Base-by-base conservation (phyloP, 805 yeast genomes). In the Myxozyma neotropica region DNA sequence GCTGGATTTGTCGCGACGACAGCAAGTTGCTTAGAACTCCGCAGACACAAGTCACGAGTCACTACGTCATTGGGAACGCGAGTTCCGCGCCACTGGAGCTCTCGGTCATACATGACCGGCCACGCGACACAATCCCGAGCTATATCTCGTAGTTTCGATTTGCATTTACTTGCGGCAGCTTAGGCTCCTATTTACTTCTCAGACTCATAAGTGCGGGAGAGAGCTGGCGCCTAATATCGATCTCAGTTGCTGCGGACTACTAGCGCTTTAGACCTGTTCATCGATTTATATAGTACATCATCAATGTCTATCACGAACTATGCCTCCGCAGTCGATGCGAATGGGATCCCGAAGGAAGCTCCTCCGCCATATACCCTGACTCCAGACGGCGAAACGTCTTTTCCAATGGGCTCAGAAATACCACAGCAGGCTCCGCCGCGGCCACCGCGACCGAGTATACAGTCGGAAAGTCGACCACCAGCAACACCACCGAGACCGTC, bases 341-440 rank as follows among this genome's bases (percentile, higher is more conserved):
- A 44, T 21, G 46, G 50, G 4, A 27, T 38, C 15, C 52, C 52
- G 3, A 5, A 7, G 10, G 57, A 53, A 6, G 39, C 50, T 17
- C 57, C 57, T 13, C 57, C 57, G 29, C 57, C 57, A n/a, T 53
- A 53, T 36, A 29, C 57, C 4, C 21, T 23, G 6, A 31, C 15
- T 12, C 46, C 52, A 24, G 57, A 53, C 45, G 48, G 48, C 40
- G 26, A 31, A 21, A 53, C 47, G 7, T 53, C 57, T 15, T 53
- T 53, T 33, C 38, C 51, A 23, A 27, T 45, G 13, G 44, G n/a
- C n/a, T 4, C 23, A 2, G 17, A n/a, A 12, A 8, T 39, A 6
- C 35, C 23, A 13, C 36, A 39, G 27, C 44, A 42, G 12, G 27
- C 49, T 10, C 40, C 43, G 2, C 54, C 36, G 45, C 45, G 46